phyloP scores from a whole-genome alignment of 805 yeast species.

The Torulaspora gathmanii region DNA sequence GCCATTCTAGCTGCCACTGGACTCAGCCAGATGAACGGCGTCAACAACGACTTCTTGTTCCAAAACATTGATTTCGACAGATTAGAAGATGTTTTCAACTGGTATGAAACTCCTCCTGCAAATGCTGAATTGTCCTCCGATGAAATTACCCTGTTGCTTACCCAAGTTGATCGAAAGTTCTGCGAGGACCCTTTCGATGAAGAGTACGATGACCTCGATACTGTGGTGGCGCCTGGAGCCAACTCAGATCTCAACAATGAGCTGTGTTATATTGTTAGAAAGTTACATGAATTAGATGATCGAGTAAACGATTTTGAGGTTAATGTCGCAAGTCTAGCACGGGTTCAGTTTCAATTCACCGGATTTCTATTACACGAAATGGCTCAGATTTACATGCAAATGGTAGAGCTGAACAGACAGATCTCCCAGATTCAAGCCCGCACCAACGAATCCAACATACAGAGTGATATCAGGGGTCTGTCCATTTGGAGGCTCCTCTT shows the following conservation, averaged over 20 bases:
- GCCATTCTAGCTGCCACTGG: slow-evolving; percentile 36
- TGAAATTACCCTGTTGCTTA: slow-evolving; percentile 21
- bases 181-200: slow-evolving; percentile 34
- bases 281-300: slow-evolving; percentile 32
- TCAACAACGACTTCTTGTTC: slow-evolving; percentile 29
- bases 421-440: slow-evolving; percentile 26
- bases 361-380: slow-evolving; percentile 35
- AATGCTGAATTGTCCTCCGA: slow-evolving; percentile 16
- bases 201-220: slow-evolving; percentile 29
- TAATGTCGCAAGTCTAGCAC: slow-evolving; percentile 36
- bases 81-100: slow-evolving; percentile 28
- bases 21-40: slow-evolving; percentile 29
- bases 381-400: slow-evolving; percentile 32
- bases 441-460: slow-evolving; percentile 19
- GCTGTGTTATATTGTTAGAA: slow-evolving; percentile 32
- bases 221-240: slow-evolving; percentile 32
- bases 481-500: slow-evolving; percentile 30
- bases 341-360: slow-evolving; percentile 36
- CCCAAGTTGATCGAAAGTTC: slow-evolving; percentile 28
- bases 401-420: slow-evolving; percentile 33
- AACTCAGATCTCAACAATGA: slow-evolving; percentile 29
- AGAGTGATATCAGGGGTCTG: slow-evolving; percentile 26
- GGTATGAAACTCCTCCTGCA: slow-evolving; percentile 15
- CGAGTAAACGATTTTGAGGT: slow-evolving; percentile 36
- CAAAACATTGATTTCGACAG: slow-evolving; percentile 34